A percentile compares a stretch with the other conserved stretches of the same genome.
Evolutionary conservation across 305 asterid species (phyloP).

Genomic region (Fraxinus sp.): DNA sequence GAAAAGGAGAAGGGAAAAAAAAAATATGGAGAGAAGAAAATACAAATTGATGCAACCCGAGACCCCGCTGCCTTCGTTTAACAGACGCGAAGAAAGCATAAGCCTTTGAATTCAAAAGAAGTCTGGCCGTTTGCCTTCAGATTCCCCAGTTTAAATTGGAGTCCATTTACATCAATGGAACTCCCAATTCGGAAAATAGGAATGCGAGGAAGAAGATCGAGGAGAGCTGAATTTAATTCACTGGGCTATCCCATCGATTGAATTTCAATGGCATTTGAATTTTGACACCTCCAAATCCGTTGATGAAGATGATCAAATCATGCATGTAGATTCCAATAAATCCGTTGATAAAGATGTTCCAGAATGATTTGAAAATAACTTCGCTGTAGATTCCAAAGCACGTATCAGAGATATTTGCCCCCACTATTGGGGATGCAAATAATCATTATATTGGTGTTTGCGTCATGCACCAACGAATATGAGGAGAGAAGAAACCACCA

Average conservation of each 20-base stretch:
- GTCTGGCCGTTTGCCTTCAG: background rate
- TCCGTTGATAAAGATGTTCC: too few relatives aligned
- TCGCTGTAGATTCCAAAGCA: too few relatives aligned
- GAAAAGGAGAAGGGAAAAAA: too few relatives aligned
- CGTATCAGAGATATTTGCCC: background rate
- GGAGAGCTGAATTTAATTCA: conserved; percentile 43
- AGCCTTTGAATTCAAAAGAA: background rate
- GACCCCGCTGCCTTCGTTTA: background rate
- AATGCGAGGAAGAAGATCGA: conserved; percentile 33
- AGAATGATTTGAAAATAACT: too few relatives aligned
- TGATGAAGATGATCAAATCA: too few relatives aligned
- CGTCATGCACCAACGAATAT: background rate
- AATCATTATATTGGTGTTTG: background rate
- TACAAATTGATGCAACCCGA: background rate
- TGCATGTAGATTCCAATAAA: too few relatives aligned
- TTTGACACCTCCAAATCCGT: too few relatives aligned
- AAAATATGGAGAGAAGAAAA: background rate
- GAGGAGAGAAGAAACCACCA: background rate
- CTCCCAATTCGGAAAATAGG: background rate
- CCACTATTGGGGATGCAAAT: background rate
- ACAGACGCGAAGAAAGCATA: background rate
- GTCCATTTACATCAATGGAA: conserved; percentile 5
- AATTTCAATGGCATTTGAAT: conserved; percentile 56
- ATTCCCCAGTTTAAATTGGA: conserved; percentile 15
- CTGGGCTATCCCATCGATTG: conserved; percentile 74